Evolutionary conservation across 805 yeast species (phyloP).

Genomic region (Kluyveromyces nonfermentans): DNA sequence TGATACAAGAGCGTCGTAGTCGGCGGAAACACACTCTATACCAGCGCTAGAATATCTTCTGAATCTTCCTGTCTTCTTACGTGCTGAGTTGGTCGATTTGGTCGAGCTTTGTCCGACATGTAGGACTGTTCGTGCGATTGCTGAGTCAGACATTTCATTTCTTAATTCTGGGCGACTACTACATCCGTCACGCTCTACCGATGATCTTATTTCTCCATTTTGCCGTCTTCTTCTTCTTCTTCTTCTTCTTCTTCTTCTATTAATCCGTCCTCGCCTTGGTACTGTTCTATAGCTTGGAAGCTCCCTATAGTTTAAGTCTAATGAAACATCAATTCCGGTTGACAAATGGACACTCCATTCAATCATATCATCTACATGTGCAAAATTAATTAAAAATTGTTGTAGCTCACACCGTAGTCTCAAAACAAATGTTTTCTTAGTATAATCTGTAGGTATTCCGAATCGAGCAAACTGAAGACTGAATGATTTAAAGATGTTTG

Average conservation of each 20-base stretch:
- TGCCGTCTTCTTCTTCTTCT: slow-evolving; percentile 3
- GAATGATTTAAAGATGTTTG: slow-evolving; percentile 48
- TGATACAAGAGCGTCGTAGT: background rate
- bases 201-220: background rate
- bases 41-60: background rate
- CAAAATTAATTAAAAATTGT: slow-evolving; percentile 64
- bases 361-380: slow-evolving; percentile 54
- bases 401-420: slow-evolving; percentile 76
- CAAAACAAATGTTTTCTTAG: slow-evolving; percentile 56
- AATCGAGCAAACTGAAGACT: slow-evolving; percentile 76
- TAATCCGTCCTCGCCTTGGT: slow-evolving; percentile 60
- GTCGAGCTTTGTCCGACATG: background rate
- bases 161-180: background rate
- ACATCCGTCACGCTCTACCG: background rate
- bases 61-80: too few relatives aligned
- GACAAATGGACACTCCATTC: slow-evolving; percentile 69
- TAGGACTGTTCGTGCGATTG: background rate
- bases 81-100: slow-evolving; percentile 1
- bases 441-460: slow-evolving; percentile 82
- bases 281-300: slow-evolving; percentile 72
- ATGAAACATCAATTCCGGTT: slow-evolving; percentile 69
- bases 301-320: slow-evolving; percentile 64
- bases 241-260: slow-evolving; percentile 21
- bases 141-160: background rate
- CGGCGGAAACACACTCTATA: background rate